A percentile compares a stretch with the other conserved stretches of the same genome.
phyloP scores from a whole-genome alignment of 2,329 filamentous ascomycete genomes.

The Penicillium sp. region DNA sequence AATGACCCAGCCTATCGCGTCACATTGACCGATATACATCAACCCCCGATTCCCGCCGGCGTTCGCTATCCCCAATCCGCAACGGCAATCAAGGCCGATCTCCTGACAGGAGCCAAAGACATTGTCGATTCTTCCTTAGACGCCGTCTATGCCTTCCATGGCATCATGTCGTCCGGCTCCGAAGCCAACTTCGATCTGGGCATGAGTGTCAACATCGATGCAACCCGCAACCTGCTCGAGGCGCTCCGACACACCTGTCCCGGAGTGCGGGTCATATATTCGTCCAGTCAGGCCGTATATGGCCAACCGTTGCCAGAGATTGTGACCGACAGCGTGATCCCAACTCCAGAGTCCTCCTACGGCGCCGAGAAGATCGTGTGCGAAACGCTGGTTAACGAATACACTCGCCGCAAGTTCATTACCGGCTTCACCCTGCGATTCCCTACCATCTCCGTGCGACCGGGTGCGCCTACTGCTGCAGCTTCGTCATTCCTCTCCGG shows the following conservation, averaged over 20 bases:
- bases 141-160: slow-evolving; percentile 63
- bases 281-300: slow-evolving; percentile 64
- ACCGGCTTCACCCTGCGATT: slow-evolving; percentile 60
- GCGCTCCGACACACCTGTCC: slow-evolving; percentile 51
- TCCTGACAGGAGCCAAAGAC: slow-evolving; percentile 46
- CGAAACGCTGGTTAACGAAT: slow-evolving; percentile 63
- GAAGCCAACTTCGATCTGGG: slow-evolving; percentile 62
- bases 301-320: slow-evolving; percentile 57
- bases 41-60: slow-evolving; percentile 52
- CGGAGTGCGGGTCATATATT: slow-evolving; percentile 60
- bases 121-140: slow-evolving; percentile 48
- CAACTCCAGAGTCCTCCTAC: slow-evolving; percentile 63
- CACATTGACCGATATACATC: slow-evolving; percentile 58
- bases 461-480: slow-evolving; percentile 60
- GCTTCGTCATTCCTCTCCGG: slow-evolving; percentile 64
- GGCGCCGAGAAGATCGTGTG: slow-evolving; percentile 64
- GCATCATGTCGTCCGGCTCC: slow-evolving; percentile 65
- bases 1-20: slow-evolving; percentile 50
- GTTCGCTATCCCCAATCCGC: slow-evolving; percentile 53
- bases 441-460: slow-evolving; percentile 62
- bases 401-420: slow-evolving; percentile 59
- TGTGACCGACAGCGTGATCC: slow-evolving; percentile 53
- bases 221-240: slow-evolving; percentile 56
- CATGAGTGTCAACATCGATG: slow-evolving; percentile 61
- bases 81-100: slow-evolving; percentile 53